Conservation (phyloP, 768 basidiomycete genomes). For the Amyloporia xantha region DNA sequence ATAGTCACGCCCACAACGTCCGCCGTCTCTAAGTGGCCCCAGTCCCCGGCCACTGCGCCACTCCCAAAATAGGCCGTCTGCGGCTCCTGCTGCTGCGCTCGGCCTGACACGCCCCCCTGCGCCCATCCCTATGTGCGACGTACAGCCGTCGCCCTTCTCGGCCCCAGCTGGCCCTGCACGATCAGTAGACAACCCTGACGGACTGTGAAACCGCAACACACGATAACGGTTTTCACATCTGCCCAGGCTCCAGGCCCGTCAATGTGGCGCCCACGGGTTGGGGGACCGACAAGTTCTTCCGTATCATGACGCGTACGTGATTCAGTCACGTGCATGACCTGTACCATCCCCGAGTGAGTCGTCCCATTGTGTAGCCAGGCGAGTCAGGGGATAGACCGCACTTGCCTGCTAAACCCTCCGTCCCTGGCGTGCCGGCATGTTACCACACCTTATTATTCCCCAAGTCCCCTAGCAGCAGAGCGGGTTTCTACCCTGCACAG, state of each 20-base stretch:
- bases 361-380: background rate
- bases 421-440: too few relatives aligned
- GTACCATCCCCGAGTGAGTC: background rate
- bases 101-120: too few relatives aligned
- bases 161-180: too few relatives aligned
- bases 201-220: background rate
- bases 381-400: too few relatives aligned
- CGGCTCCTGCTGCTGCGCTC: background rate
- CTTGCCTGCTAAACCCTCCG: too few relatives aligned
- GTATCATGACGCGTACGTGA: slow-evolving; percentile 5
- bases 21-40: too few relatives aligned
- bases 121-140: too few relatives aligned
- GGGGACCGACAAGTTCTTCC: slow-evolving; percentile 1
- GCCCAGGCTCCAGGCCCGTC: slow-evolving; percentile 2
- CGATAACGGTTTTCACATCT: background rate
- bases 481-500: too few relatives aligned
- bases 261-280: slow-evolving; percentile 1
- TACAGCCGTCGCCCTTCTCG: too few relatives aligned
- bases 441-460: too few relatives aligned
- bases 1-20: slow-evolving; percentile 9
- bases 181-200: too few relatives aligned
- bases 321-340: background rate
- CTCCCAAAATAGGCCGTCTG: background rate
- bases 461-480: too few relatives aligned
- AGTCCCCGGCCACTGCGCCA: slow-evolving; percentile 7